Evolutionary conservation across 352 stramenopile species (phyloP), one percentile per base, ranked within the genome.

Genomic region (Globisporangium solare): DNA sequence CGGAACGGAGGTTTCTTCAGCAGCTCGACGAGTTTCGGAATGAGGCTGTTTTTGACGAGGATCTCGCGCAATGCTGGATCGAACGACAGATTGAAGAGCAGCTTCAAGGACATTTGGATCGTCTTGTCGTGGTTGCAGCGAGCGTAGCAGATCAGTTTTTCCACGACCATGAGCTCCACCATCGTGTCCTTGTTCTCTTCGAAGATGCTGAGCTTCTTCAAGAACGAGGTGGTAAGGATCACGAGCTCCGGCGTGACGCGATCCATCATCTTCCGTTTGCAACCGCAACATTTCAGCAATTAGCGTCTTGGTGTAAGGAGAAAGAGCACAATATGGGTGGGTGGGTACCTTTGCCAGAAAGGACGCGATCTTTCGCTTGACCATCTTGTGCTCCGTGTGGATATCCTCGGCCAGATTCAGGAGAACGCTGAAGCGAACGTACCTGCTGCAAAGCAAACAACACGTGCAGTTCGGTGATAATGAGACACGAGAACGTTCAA

Each of bases 61-160:
- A 94, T 65, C 64, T 95, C 88, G 8, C 87, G 77, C 18, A 95
- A 72, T 24, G 76, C 69, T 18, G 81, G 66, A 61, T 98, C 89
- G 65, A 98, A 98, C 12, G 89, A 98, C 49, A 98, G 60, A 58
- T 98, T 98, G 76, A 98, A 98, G 15, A 98, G 64, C 46, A 98
- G 67, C 53, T 94, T 93, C 18, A 93, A 70, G 37, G 83, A 72
- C 63, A 85, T 91, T 64, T 94, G 83, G 32, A 87, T 81, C 15
- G 79, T 92, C 64, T 92, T 94, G 71, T 93, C 83, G 62, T 93
- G 83, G 56, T 79, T 86, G 69, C 81, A 94, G 31, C 79, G 79
- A 39, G 89, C 74, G 60, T 93, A 92, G 17, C 79, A 79, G 18
- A 91, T 71, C 21, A 92, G 68, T 49, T 88, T 90, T 52, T 92